Percentiles rank a stretch among this genome's conserved stretches.
Conservation (phyloP, 495 filamentous ascomycete species). For the Aspergillus conjunctus region DNA sequence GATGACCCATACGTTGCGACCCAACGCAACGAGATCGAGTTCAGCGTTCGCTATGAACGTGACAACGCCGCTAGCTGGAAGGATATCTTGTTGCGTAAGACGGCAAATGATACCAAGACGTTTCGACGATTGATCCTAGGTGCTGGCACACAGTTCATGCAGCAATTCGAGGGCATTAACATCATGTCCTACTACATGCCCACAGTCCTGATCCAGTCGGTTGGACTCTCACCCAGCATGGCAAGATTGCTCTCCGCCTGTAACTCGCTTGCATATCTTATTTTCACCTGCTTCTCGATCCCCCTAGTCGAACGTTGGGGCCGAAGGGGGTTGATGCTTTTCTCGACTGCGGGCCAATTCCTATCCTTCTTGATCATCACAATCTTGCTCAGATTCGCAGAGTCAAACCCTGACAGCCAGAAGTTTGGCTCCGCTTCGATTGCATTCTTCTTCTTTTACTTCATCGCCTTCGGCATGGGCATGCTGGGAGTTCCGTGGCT, state of each 20-base stretch:
- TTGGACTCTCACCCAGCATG: slow-evolving; percentile 47
- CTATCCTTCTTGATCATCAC: slow-evolving; percentile 59
- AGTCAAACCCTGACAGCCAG: slow-evolving; percentile 22
- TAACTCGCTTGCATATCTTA: slow-evolving; percentile 52
- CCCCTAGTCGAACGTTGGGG: slow-evolving; percentile 53
- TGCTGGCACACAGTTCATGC: slow-evolving; percentile 55
- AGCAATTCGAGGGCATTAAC: slow-evolving; percentile 54
- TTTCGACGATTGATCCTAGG: slow-evolving; percentile 53
- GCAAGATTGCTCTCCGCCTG: slow-evolving; percentile 53
- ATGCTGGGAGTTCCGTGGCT: slow-evolving; percentile 63
- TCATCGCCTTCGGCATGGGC: slow-evolving; percentile 55
- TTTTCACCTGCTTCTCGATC: slow-evolving; percentile 50
- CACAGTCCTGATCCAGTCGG: slow-evolving; percentile 53
- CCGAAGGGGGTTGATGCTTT: slow-evolving; percentile 54
- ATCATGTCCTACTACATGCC: slow-evolving; percentile 52
- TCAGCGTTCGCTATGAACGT: slow-evolving; percentile 49
- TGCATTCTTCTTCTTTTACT: slow-evolving; percentile 58
- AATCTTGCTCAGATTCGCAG: slow-evolving; percentile 49
- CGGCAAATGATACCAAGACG: slow-evolving; percentile 44
- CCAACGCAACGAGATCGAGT: slow-evolving; percentile 51
- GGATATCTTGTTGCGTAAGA: slow-evolving; percentile 47
- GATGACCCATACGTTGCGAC: slow-evolving; percentile 51
- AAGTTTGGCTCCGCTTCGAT: slow-evolving; percentile 46
- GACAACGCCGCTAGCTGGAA: slow-evolving; percentile 50
- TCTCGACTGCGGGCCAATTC: slow-evolving; percentile 49